Conservation (phyloP, 768 basidiomycete species). For the Epithele typhae region DNA sequence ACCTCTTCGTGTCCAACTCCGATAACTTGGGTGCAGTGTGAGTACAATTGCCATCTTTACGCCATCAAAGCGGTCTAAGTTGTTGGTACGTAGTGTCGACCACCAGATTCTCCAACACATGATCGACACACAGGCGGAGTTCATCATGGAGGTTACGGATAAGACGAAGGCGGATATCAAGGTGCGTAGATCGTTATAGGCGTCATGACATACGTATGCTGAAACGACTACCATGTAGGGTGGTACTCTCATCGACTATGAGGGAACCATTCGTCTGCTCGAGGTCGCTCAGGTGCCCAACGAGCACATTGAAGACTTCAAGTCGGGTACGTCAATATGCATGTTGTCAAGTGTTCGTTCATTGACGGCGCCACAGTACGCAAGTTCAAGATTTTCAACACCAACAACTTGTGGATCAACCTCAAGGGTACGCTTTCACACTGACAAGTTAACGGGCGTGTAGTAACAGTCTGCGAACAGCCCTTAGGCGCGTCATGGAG, state of each 20-base stretch:
- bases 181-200: constrained; percentile 19
- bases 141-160: constrained; percentile 94
- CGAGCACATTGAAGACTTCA: constrained; percentile 94
- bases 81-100: constrained; percentile 17
- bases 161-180: constrained; percentile 88
- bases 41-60: constrained; percentile 28
- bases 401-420: constrained; percentile 80
- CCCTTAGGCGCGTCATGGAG: constrained; percentile 89
- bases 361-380: constrained; percentile 47
- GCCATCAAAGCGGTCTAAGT: neutral
- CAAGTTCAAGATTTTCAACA: constrained; percentile 94
- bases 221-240: constrained; percentile 45
- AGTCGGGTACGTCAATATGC: constrained; percentile 43
- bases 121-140: constrained; percentile 77
- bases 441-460: neutral
- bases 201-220: too few relatives aligned
- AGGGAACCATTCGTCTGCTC: constrained; percentile 81
- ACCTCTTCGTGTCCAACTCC: constrained; percentile 96
- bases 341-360: constrained; percentile 3
- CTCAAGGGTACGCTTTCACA: constrained; percentile 49
- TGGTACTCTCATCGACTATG: constrained; percentile 88
- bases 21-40: constrained; percentile 93
- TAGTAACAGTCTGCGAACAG: constrained; percentile 33
- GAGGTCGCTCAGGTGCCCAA: constrained; percentile 94
- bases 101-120: constrained; percentile 78